Percentiles rank a stretch among this genome's conserved stretches.
phyloP scores from a whole-genome alignment of 2,329 filamentous ascomycete species.

The Pestalotiopsis fici region DNA sequence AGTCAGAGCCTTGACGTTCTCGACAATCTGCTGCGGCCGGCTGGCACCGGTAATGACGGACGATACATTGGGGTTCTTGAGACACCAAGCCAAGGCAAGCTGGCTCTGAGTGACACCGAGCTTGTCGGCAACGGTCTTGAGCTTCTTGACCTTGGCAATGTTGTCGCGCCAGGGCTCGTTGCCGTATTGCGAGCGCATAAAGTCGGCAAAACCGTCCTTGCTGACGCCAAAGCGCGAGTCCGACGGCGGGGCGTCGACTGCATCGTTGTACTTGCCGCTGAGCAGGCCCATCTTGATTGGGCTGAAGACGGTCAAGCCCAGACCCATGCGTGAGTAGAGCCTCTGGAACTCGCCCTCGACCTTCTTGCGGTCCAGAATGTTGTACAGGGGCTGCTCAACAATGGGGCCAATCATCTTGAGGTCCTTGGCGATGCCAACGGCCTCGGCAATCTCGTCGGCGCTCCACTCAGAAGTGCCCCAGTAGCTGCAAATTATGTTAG shows the following conservation, averaged over 20 bases:
- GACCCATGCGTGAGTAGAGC: conserved; percentile 60
- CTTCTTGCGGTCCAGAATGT: conserved; percentile 60
- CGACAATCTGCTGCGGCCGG: conserved; percentile 58
- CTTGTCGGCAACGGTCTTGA: conserved; percentile 64
- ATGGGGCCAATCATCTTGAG: conserved; percentile 63
- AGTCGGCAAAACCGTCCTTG: conserved; percentile 57
- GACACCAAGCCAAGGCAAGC: conserved; percentile 63
- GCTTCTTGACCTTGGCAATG: conserved; percentile 60
- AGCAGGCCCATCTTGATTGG: conserved; percentile 62
- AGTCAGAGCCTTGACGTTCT: conserved; percentile 56
- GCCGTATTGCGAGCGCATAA: conserved; percentile 51
- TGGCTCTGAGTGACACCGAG: conserved; percentile 59
- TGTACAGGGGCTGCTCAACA: conserved; percentile 69
- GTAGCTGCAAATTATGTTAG: conserved; percentile 47
- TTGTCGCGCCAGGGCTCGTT: conserved; percentile 55
- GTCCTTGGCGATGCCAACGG: conserved; percentile 61
- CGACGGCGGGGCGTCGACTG: conserved; percentile 54
- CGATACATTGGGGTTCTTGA: conserved; percentile 63
- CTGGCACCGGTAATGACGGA: conserved; percentile 63
- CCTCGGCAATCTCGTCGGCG: conserved; percentile 65
- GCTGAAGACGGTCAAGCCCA: conserved; percentile 65
- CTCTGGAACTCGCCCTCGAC: conserved; percentile 65
- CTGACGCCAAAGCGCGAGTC: conserved; percentile 25
- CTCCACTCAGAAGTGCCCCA: conserved; percentile 72
- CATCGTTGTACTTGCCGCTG: conserved; percentile 68